Evolutionary conservation across 2,329 filamentous ascomycete genomes (phyloP), one percentile per base, ranked within the genome.

Genomic region (Exophiala phaeomuriformis): DNA sequence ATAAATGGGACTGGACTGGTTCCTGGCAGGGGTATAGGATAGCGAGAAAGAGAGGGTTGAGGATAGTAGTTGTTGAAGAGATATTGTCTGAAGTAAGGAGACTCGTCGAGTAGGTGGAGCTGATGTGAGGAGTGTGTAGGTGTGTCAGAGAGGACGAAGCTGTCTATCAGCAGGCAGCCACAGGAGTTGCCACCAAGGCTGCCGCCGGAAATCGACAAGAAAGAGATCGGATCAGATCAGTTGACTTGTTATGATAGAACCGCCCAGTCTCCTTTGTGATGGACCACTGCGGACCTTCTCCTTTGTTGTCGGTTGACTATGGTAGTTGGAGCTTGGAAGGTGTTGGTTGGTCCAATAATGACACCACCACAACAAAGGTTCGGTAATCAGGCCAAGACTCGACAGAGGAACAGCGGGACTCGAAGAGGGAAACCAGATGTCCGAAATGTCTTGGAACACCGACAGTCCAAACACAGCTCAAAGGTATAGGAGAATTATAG

Each of bases 11-110:
- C 19, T 28, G 51, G 56, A 46, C 53, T 61, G 56, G 52, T 55
- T 57, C 53, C 53, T 19, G 56, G 53, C 56, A 53, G 35, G 49
- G 55, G 47, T 53, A 53, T 55, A 58, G 47, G 47, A 53, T 51
- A 44, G 35, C 33, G 47, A 47, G 31, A 35, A 30, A 30, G 47
- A 12, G 45, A 40, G 19, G 31, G 31, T 39, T 39, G 43, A 40
- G 44, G 47, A 53, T 47, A 36, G 43, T 10, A 49, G 39, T 31
- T 36, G 36, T 28, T 28, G 39, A 39, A 44, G 36, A 39, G 48
- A 42, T 19, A 19, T 44, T 50, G 41, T 31, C 12, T 35, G 36
- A 33, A 36, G 46, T 36, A 47, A 46, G 42, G 49, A 47, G 49
- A 55, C 30, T 51, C 39, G 56, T 56, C n/a, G 36, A 40, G 35